A percentile compares a stretch with the other conserved stretches of the same genome.
Evolutionary conservation across 176 grass and related monocot genomes (phyloP).

Genomic region (Tillandsia leiboldiana): DNA sequence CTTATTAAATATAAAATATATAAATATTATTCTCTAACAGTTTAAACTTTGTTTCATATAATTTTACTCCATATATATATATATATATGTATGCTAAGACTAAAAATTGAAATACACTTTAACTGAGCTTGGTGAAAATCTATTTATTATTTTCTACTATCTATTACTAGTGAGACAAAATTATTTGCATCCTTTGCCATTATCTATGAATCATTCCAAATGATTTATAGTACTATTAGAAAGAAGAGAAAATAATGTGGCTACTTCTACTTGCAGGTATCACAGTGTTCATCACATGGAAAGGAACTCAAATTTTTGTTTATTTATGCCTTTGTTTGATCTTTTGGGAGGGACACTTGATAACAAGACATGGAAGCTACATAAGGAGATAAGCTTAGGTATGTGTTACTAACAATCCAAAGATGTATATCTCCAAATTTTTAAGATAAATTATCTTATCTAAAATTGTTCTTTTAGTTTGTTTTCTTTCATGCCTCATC

Average conservation of each 20-base stretch:
- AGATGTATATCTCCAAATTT: not conserved
- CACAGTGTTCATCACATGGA: slow-evolving; percentile 73
- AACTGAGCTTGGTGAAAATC: no score
- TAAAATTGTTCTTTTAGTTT: no score
- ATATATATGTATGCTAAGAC: no score
- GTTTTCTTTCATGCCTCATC: no score
- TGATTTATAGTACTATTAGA: not conserved
- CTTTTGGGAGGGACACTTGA: slow-evolving; percentile 49
- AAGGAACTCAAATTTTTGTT: slow-evolving; percentile 73
- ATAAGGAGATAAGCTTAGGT: slow-evolving; percentile 73
- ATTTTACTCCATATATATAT: no score
- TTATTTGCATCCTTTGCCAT: no score
- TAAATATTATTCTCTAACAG: no score
- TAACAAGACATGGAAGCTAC: slow-evolving; percentile 56
- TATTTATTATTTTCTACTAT: no score
- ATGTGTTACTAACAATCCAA: not conserved
- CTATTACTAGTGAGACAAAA: no score
- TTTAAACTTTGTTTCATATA: no score
- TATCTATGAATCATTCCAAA: not conserved
- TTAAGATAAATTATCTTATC: not conserved
- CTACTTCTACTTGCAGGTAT: slow-evolving; percentile 37
- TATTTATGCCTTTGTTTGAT: slow-evolving; percentile 91
- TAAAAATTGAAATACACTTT: no score
- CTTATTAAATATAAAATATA: no score
- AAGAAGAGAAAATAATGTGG: not conserved